These are phyloP conservation scores for Cercospora brassicicola DNA, from an alignment of 2,329 filamentous ascomycete genomes.

Conservation along the genomic window DNA sequence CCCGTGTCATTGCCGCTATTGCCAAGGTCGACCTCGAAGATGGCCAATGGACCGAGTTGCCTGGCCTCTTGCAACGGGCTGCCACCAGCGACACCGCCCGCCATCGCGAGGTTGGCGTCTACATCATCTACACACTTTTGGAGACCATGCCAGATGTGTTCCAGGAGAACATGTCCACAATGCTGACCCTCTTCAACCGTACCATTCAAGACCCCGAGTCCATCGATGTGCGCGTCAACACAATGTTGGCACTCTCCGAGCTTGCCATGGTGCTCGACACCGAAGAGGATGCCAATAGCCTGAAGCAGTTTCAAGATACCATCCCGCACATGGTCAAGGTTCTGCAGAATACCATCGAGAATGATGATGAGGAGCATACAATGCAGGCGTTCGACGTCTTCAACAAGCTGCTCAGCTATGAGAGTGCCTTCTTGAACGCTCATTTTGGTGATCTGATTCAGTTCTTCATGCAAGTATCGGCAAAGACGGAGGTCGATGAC, in stretches of 20 bases:
- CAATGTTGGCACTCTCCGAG: constrained; percentile 83
- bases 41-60: constrained; percentile 80
- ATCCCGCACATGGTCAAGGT: constrained; percentile 87
- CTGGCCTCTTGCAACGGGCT: constrained; percentile 75
- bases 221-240: constrained; percentile 90
- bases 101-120: constrained; percentile 87
- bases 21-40: constrained; percentile 83
- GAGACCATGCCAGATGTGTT: constrained; percentile 86
- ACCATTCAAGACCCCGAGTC: constrained; percentile 90
- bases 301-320: constrained; percentile 74
- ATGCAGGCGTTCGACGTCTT: constrained; percentile 95
- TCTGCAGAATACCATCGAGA: constrained; percentile 78
- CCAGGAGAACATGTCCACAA: constrained; percentile 72
- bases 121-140: constrained; percentile 87
- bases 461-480: constrained; percentile 88
- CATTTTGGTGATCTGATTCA: constrained; percentile 88
- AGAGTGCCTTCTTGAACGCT: constrained; percentile 75
- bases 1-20: constrained; percentile 83
- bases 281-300: constrained; percentile 74
- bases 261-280: constrained; percentile 84
- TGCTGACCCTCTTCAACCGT: constrained; percentile 79
- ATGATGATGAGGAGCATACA: constrained; percentile 74
- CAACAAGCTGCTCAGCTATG: constrained; percentile 89
- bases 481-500: constrained; percentile 74
- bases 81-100: constrained; percentile 71